Evolutionary conservation across 2,329 filamentous ascomycete species (phyloP), one percentile per base, ranked within the genome.

Genomic region (Aureobasidium musti): DNA sequence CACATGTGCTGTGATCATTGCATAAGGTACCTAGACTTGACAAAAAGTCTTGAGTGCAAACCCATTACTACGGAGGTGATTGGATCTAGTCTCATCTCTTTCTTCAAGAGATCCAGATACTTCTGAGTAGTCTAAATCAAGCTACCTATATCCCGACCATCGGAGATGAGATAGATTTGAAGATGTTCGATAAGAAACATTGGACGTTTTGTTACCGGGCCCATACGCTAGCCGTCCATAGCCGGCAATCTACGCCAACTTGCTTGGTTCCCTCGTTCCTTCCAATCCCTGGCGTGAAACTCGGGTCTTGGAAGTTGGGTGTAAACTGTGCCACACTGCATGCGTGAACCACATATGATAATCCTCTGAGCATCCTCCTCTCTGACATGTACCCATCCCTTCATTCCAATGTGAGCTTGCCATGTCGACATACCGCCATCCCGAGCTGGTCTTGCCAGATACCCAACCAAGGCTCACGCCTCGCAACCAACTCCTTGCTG

Each of bases 321-420:
- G 35, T 37, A 21, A 23, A n/a, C 57, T 61, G 57, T 61, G 57
- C 43, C 56, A 60, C 56, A 41, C 35, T 57, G 54, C 54, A 43
- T 43, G 19, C 13, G 14, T n/a, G 23, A 45, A 39, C 54, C 54
- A 21, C 43, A 10, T 45, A 5, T 47, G 43, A 47, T 19, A 61
- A 30, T 43, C 37, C 28, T 35, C 7, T 3, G 13, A 26, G n/a
- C 19, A 11, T n/a, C 26, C 7, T 35, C 41, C 8, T 49, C 21
- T 19, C 19, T 35, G n/a, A 28, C 57, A 61, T 61, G 41, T 61
- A 26, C 10, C 28, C 8, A 19, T 59, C 37, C 23, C 37, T 19
- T 28, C 4, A 19, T 61, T 59, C 39, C 54, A 59, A 30, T 28
- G 54, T 45, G 37, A 59, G 39, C 39, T 45, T 33, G 54, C 23